Conservation (phyloP, 495 filamentous ascomycete species). For the Daldinia vernicosa region DNA sequence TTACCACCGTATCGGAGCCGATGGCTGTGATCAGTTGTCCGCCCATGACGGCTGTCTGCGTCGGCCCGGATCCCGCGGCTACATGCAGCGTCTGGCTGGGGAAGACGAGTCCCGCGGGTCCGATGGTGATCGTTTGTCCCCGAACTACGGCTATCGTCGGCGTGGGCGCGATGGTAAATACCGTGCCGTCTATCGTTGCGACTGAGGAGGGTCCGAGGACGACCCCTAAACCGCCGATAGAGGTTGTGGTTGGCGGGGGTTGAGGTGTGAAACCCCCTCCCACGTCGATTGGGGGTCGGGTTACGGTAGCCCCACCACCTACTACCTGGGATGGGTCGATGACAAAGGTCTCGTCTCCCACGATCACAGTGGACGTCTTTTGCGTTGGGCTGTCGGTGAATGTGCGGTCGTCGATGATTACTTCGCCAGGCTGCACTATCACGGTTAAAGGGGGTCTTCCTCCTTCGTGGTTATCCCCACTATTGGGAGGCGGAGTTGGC, state of each 20-base stretch:
- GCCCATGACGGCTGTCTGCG: slow-evolving; percentile 55
- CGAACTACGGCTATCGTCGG: slow-evolving; percentile 48
- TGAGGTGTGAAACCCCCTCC: slow-evolving; percentile 25
- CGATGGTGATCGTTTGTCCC: slow-evolving; percentile 60
- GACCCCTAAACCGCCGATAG: slow-evolving; percentile 53
- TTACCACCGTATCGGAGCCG: slow-evolving; percentile 53
- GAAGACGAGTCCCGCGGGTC: slow-evolving; percentile 52
- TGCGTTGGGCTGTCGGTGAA: slow-evolving; percentile 49
- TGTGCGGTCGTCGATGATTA: slow-evolving; percentile 55
- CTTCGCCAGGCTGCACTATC: slow-evolving; percentile 51
- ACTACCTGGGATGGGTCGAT: slow-evolving; percentile 53
- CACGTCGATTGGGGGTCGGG: slow-evolving; percentile 42
- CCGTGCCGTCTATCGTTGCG: slow-evolving; percentile 57
- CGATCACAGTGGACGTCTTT: slow-evolving; percentile 50
- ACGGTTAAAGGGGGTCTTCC: slow-evolving; percentile 46
- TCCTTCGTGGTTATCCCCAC: neutral
- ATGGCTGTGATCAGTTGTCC: slow-evolving; percentile 58
- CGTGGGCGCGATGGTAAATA: slow-evolving; percentile 52
- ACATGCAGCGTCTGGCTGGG: slow-evolving; percentile 49
- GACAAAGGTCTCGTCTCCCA: slow-evolving; percentile 54
- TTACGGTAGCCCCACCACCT: slow-evolving; percentile 53
- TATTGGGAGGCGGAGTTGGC: slow-evolving; percentile 15
- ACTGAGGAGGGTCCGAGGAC: slow-evolving; percentile 51
- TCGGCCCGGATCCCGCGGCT: slow-evolving; percentile 43
- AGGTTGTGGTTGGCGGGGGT: slow-evolving; percentile 50